Conservation (phyloP, 306 rosid species). For the Carpinus viminea region DNA sequence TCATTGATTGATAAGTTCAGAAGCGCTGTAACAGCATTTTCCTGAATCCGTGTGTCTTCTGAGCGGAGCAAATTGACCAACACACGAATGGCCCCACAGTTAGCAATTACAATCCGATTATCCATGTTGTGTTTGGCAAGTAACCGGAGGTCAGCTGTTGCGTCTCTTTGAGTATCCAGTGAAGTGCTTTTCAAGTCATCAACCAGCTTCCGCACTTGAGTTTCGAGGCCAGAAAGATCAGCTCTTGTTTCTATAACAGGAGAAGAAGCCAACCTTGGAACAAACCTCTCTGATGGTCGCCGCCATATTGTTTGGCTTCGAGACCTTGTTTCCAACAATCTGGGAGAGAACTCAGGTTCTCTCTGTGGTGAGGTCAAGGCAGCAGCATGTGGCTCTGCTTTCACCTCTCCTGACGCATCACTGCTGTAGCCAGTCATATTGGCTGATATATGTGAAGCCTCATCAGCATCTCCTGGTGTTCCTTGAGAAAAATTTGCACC, state of each 20-base stretch:
- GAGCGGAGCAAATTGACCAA: constrained; percentile 76
- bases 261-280: constrained; percentile 58
- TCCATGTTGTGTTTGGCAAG: constrained; percentile 88
- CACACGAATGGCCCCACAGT: constrained; percentile 71
- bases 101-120: constrained; percentile 89
- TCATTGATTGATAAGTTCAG: constrained; percentile 88
- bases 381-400: constrained; percentile 55
- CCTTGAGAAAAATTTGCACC: constrained; percentile 47
- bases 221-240: constrained; percentile 76
- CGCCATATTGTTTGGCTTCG: constrained; percentile 68
- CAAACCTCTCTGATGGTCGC: constrained; percentile 65
- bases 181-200: constrained; percentile 67
- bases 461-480: constrained; percentile 56
- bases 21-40: constrained; percentile 95
- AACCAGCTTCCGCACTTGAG: constrained; percentile 68
- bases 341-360: constrained; percentile 55
- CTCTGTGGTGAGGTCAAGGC: constrained; percentile 43
- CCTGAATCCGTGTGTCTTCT: constrained; percentile 65
- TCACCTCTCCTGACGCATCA: constrained; percentile 65
- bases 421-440: constrained; percentile 60
- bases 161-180: constrained; percentile 70
- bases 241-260: constrained; percentile 58
- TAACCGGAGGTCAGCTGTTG: constrained; percentile 69
- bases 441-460: constrained; percentile 44
- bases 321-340: constrained; percentile 54